Base-by-base conservation (phyloP, 768 basidiomycete genomes). In the Asterophora lycoperdoides region DNA sequence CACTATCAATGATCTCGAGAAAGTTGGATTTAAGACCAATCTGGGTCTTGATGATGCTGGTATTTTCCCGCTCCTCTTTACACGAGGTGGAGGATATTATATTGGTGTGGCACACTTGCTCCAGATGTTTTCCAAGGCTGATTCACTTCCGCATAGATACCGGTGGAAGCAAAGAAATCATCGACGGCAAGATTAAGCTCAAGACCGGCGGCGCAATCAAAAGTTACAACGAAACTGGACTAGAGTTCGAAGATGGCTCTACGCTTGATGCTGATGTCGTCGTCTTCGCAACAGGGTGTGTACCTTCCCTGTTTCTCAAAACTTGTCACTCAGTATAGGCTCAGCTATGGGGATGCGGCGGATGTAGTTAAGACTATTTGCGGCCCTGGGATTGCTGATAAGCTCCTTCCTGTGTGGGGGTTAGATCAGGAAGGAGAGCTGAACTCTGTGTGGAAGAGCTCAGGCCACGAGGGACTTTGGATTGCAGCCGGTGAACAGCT, bases 151-250 rank as follows among this genome's bases (percentile, higher is more conserved):
- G n/a, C 18, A 15, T 43, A 81, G 80, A 81, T 54, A 74, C 76
- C 15, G 83, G 83, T 28, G 79, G 76, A 8, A 77, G 77, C 51
- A 75, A 83, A 61, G 66, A 79, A 54, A 78, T 86, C 57, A 74
- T 77, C 38, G 80, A 84, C 56, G 82, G 83, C 5, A 78, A 81
- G 59, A 82, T 87, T 69, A 84, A 84, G 61, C 64, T 87, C 48
- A 86, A 86, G 67, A 81, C 76, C 64, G 80, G 81, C 47, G 66
- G 67, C 41, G 65, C 69, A 39, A 76, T 86, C 46, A 61, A 71
- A 46, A 59, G 60, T 17, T 78, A 80, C 59, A 74, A 68, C 2
- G 54, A 66, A 37, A 57, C 47, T n/a, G 74, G 76, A 5, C 50
- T 81, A 19, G 60, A 64, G 36, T 81, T 81, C 48, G 73, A 75